Conservation (phyloP, 164 flowering plant species). For the Liquidambar formosana region DNA sequence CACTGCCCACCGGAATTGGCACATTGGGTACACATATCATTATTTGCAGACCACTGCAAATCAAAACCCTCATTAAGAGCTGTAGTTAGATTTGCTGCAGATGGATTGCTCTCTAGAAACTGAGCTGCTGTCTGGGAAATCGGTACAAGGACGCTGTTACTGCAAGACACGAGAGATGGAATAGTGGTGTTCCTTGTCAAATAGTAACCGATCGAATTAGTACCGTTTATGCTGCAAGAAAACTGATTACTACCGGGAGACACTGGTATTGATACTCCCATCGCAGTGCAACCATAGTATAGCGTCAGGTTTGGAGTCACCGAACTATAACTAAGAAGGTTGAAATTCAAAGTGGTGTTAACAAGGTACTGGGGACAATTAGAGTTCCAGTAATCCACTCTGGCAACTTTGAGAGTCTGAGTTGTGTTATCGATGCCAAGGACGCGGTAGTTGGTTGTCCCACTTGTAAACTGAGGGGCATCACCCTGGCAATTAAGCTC, state of each 20-base stretch:
- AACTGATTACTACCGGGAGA: constrained; percentile 4
- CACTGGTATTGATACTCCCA: neutral
- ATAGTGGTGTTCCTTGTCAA: neutral
- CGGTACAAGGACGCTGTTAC: constrained; percentile 10
- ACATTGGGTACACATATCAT: constrained; percentile 25
- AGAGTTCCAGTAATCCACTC: constrained; percentile 25
- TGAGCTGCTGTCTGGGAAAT: constrained; percentile 3
- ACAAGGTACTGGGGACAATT: constrained; percentile 10
- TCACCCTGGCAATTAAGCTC: constrained; percentile 27
- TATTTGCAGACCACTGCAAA: constrained; percentile 30
- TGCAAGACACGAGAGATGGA: too few species aligned
- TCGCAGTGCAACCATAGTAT: constrained; percentile 20
- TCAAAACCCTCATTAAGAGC: constrained; percentile 35
- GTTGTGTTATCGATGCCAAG: constrained; percentile 8
- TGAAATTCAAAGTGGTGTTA: constrained; percentile 17
- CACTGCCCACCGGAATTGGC: constrained; percentile 42
- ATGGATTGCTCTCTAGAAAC: neutral
- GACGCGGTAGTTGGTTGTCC: constrained; percentile 14
- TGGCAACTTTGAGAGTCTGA: constrained; percentile 21
- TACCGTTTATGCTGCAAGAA: constrained; percentile 6
- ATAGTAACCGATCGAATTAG: neutral
- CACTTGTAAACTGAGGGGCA: constrained; percentile 15
- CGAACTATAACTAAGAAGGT: constrained; percentile 4
- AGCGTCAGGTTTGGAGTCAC: constrained; percentile 22
- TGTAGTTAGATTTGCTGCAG: neutral